Base-by-base conservation (phyloP, 23 red algal genomes). In the Agarophyton chilense region DNA sequence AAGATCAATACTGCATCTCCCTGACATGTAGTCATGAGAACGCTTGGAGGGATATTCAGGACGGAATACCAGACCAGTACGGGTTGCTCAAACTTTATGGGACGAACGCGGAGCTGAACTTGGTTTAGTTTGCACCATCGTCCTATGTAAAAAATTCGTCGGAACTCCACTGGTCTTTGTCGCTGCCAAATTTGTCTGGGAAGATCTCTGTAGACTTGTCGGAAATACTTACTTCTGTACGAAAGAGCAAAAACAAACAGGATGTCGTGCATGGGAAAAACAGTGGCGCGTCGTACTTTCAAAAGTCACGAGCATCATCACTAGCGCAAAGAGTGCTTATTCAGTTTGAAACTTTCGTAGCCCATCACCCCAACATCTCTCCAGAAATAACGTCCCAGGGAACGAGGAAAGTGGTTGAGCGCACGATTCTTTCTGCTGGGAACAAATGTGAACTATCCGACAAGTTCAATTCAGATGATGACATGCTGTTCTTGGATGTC, bases 21-120 rank as follows among this genome's bases (percentile, higher is more conserved):
- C 35, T 89, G n/a, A 28, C 85, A 18, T 89, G 85, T 43, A 79
- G 85, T 78, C 85, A 79, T 13, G 85, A 89, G 14, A 89, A 89
- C 72, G 71, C 85, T 12, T 89, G 85, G 85, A 71, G 56, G 25
- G 85, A 89, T 50, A 79, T 89, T 66, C 50, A 49, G 21, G 39
- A 66, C 22, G 39, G 71, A 1, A 46, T 43, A 46, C 17, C 52
- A 64, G 85, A 89, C 34, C 51, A 77, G 7, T 78, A 89, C 51
- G 85, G 85, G 53, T 0, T 18, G 28, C 24, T 89, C 17, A 89
- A 89, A 49, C 25, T 89, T 2, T 7, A 39, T 61, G 85, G 85
- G 10, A 58, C 73, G 38, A 73, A 45, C 5, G 68, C 49, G 9
- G 85, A 89, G 60, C 36, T 89, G 52, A 22, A 60, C 43, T 14